Evolutionary conservation across 768 basidiomycete species (phyloP), one percentile per base, ranked within the genome.

Genomic region (Termitomyces sp.): DNA sequence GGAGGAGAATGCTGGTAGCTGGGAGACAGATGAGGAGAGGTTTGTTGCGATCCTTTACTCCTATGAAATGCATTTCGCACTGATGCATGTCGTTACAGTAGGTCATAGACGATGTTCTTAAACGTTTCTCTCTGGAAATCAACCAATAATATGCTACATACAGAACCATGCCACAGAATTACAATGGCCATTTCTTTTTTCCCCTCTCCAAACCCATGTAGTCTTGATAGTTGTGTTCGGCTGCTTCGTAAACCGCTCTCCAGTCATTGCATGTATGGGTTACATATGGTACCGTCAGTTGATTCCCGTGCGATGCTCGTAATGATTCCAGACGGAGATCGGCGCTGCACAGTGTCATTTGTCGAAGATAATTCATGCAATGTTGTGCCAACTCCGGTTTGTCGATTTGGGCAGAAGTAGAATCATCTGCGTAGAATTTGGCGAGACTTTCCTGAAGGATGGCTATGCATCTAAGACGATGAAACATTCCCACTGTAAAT

Each of bases 381-480:
- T 68, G 67, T 1, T 37, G 58, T 20, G 56, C 52, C n/a, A 34
- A 30, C 12, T 55, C 27, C 18, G 58, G 27, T 4, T 39, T 36
- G 13, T 33, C 46, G 30, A 1, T 43, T 20, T 37, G 33, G 26
- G 34, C 36, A 4, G 40, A 24, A 39, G 42, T 6, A 33, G 32
- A 36, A 42, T 53, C 53, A 24, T 34, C 30, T 33, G 43, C 30
- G 59, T 59, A 10, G 16, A 46, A 46, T 8, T 37, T 57, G 30
- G 59, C 53, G n/a, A 68, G 43, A 27, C 56, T 62, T 12, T 63
- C 52, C 0, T 68, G 63, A 13, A 75, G 65, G 32, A 69, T 65
- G 58, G 70, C 68, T 1, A 77, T 62, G 59, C 77, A 77, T 46
- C 68, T 71, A 14, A 76, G 62, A 57, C 74, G 68, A 56, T 77